Base-by-base conservation (phyloP, 2,329 filamentous ascomycete species). In the Curvularia hawaiiensis region DNA sequence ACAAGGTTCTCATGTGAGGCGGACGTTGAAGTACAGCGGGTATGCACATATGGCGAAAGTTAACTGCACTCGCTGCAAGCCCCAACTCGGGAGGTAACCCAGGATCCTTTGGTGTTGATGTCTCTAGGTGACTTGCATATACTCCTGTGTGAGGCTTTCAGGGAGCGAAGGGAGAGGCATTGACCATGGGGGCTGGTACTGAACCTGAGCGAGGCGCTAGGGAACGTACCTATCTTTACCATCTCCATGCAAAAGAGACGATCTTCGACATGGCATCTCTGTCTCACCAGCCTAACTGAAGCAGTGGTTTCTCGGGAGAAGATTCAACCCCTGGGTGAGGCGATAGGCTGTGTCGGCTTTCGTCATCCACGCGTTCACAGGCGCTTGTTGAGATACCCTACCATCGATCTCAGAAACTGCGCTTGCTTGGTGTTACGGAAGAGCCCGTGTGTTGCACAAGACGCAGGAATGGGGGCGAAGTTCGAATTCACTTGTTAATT, bases 331-430 rank as follows among this genome's bases (percentile, higher is more conserved):
- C 12, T 40, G 8, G 4, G 33, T 12, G 22, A 9, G 47, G 14
- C n/a, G 24, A 16, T 50, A 40, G 24, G 20, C 47, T 47, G 11
- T 50, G 28, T 28, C 16, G 16, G 28, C 22, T 40, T 30, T 50
- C 10, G 47, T 40, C 33, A 50, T 50, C 47, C 22, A 38, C 24
- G 11, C 33, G 5, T 50, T 30, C 47, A 22, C 2, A 26, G 16
- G 20, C 33, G 35, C 47, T 50, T 50, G 47, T 28, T 10, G 11
- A 38, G 33, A 28, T 50, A 28, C 47, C 47, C 47, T 50, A 22
- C 22, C 47, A 12, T 39, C 9, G 47, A 50, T 50, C 47, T 28
- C 22, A 22, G 47, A 12, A 50, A 16, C 24, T 4, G 16, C 16
- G 24, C 4, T 39, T 50, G 22, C 24, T 50, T 38, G 31, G 35